Percentiles rank a stretch among this genome's conserved stretches.
Conservation (phyloP, 1,284 basidiomycete species). For the Pseudozyma hubeiensis region DNA sequence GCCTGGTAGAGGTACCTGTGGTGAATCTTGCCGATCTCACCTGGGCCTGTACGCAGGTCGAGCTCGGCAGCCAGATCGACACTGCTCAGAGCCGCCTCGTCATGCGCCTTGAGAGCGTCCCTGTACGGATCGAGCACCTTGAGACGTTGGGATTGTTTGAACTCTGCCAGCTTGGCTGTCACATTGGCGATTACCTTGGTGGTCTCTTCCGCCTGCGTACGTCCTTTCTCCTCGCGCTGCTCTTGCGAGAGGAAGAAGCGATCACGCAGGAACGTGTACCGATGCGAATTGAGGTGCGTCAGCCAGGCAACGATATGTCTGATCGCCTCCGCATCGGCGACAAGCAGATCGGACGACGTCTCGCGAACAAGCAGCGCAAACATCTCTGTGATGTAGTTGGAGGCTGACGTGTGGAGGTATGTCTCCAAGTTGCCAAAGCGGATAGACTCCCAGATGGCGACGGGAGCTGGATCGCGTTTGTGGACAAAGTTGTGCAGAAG, state of each 20-base stretch:
- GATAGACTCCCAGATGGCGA: slow-evolving; percentile 62
- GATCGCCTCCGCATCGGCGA: slow-evolving; percentile 40
- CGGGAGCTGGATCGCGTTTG: slow-evolving; percentile 46
- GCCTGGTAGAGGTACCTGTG: slow-evolving; percentile 73
- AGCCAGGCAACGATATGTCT: slow-evolving; percentile 47
- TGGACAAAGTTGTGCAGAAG: slow-evolving; percentile 41
- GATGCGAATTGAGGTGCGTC: slow-evolving; percentile 45
- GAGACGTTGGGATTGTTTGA: slow-evolving; percentile 74
- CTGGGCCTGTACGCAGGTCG: slow-evolving; percentile 36
- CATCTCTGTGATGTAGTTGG: slow-evolving; percentile 50
- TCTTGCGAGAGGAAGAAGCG: slow-evolving; percentile 22
- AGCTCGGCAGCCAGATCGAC: slow-evolving; percentile 25
- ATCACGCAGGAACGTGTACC: slow-evolving; percentile 38
- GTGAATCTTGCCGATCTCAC: slow-evolving; percentile 49
- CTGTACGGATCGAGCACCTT: slow-evolving; percentile 75
- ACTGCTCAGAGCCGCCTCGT: slow-evolving; percentile 8
- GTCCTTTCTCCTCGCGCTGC: slow-evolving; percentile 19
- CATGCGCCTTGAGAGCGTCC: slow-evolving; percentile 26
- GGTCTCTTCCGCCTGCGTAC: slow-evolving; percentile 33
- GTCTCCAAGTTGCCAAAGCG: slow-evolving; percentile 56
- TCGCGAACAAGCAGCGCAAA: slow-evolving; percentile 51
- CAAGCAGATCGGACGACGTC: slow-evolving; percentile 41
- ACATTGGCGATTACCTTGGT: slow-evolving; percentile 70
- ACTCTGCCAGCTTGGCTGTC: slow-evolving; percentile 71
- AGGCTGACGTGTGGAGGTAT: slow-evolving; percentile 44